These are phyloP conservation scores for Aspergillus novoparasiticus DNA, from an alignment of 2,329 filamentous ascomycete species.

Conservation along the genomic window DNA sequence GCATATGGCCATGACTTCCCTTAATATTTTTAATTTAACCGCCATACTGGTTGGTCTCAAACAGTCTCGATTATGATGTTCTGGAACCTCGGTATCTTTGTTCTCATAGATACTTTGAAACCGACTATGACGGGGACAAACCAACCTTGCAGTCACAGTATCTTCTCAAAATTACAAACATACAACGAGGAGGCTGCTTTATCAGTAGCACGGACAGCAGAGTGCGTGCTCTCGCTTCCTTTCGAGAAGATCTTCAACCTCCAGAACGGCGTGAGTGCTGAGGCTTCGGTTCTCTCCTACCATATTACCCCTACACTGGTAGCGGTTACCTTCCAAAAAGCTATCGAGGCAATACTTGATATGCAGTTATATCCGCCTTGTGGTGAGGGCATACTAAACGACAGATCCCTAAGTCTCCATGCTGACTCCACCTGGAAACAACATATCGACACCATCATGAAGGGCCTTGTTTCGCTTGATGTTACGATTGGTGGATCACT, in stretches of 20 bases:
- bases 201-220: slow-evolving; percentile 16
- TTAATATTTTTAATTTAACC: background rate
- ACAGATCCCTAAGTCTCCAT: background rate
- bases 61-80: slow-evolving; percentile 22
- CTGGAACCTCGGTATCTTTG: slow-evolving; percentile 25
- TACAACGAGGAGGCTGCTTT: slow-evolving; percentile 12
- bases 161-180: background rate
- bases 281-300: slow-evolving; percentile 23
- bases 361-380: background rate
- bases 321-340: slow-evolving; percentile 17
- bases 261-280: slow-evolving; percentile 23
- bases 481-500: slow-evolving; percentile 28
- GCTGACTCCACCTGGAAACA: slow-evolving; percentile 10
- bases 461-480: slow-evolving; percentile 25
- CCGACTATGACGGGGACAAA: background rate
- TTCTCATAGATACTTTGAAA: slow-evolving; percentile 16
- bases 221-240: slow-evolving; percentile 16
- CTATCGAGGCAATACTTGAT: slow-evolving; percentile 18
- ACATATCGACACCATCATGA: slow-evolving; percentile 23
- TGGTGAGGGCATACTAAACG: too few species aligned
- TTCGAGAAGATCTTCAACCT: slow-evolving; percentile 21
- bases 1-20: accelerated
- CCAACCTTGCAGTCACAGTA: background rate
- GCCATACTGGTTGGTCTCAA: background rate
- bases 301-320: slow-evolving; percentile 26